Evolutionary conservation across 805 yeast species (phyloP).

Genomic region (Metschnikowia corniflorae): DNA sequence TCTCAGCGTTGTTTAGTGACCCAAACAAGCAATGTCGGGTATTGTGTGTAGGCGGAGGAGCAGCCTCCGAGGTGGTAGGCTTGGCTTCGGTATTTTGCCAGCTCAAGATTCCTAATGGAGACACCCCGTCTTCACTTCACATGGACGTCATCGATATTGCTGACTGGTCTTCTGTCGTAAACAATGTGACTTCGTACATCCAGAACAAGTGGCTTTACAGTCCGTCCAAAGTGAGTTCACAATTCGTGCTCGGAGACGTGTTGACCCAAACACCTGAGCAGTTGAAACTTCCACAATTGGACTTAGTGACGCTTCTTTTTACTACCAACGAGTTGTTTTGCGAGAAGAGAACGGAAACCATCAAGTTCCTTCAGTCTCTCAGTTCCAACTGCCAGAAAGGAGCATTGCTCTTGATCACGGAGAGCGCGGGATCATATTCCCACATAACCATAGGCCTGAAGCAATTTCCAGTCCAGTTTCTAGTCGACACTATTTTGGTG

Average conservation of each 20-base stretch:
- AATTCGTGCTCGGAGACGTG: constrained; percentile 31
- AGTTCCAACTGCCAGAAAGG: constrained; percentile 52
- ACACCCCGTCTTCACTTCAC: constrained; percentile 32
- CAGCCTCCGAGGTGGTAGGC: constrained; percentile 75
- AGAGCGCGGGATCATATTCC: constrained; percentile 88
- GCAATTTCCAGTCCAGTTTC: constrained; percentile 76
- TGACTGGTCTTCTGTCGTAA: constrained; percentile 62
- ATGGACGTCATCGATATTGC: constrained; percentile 72
- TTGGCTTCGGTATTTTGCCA: constrained; percentile 55
- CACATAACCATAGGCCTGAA: constrained; percentile 73
- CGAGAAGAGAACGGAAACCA: constrained; percentile 59
- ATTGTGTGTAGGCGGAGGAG: constrained; percentile 83
- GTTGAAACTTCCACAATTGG: constrained; percentile 20
- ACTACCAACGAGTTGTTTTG: constrained; percentile 85
- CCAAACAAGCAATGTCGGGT: constrained; percentile 34
- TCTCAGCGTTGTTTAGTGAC: constrained; percentile 35
- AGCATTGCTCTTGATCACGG: constrained; percentile 62
- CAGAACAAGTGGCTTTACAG: constrained; percentile 52
- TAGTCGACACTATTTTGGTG: constrained; percentile 67
- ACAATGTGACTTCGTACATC: constrained; percentile 42
- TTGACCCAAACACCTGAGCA: constrained; percentile 18
- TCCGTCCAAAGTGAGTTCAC: constrained; percentile 24
- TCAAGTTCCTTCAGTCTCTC: constrained; percentile 38
- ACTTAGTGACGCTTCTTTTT: constrained; percentile 69
- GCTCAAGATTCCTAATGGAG: constrained; percentile 33